phyloP scores from a whole-genome alignment of 495 filamentous ascomycete species.

The Aspergillus steynii region DNA sequence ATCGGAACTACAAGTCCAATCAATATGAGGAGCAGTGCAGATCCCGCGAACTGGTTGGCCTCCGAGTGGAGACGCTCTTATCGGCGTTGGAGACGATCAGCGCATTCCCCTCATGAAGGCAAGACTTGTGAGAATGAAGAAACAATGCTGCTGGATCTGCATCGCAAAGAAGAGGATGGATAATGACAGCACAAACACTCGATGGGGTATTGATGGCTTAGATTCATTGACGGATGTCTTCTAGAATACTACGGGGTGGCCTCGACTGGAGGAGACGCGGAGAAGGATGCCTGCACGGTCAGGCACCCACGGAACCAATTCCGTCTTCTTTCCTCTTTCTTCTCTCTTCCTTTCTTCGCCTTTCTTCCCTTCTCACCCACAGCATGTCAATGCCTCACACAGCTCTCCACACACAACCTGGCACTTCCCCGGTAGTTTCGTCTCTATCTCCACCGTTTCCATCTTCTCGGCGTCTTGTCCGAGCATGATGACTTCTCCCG shows the following conservation, averaged over 20 bases:
- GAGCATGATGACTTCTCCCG: background rate
- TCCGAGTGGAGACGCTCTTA: background rate
- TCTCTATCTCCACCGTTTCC: constrained; percentile 3
- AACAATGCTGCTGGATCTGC: no score
- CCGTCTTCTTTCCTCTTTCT: background rate
- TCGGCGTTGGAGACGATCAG: background rate
- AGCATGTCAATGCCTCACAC: constrained; percentile 37
- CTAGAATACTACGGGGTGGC: no score
- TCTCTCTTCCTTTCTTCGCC: background rate
- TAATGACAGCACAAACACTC: background rate
- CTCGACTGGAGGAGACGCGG: no score
- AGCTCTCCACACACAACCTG: constrained; percentile 34
- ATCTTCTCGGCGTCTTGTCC: constrained; percentile 14
- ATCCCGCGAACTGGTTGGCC: no score
- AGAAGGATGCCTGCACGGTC: background rate
- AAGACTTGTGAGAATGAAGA: no score
- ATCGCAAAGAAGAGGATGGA: no score
- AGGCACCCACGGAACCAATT: constrained; percentile 1
- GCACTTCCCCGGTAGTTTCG: constrained; percentile 18
- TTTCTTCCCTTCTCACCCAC: constrained; percentile 22
- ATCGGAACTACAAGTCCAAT: background rate
- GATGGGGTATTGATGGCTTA: background rate
- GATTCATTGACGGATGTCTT: no score
- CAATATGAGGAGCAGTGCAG: background rate
- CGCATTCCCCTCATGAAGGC: background rate